Evolutionary conservation across 257 asterid genomes (phyloP), one percentile per base, ranked within the genome.

Genomic region (Lycium barbarum): DNA sequence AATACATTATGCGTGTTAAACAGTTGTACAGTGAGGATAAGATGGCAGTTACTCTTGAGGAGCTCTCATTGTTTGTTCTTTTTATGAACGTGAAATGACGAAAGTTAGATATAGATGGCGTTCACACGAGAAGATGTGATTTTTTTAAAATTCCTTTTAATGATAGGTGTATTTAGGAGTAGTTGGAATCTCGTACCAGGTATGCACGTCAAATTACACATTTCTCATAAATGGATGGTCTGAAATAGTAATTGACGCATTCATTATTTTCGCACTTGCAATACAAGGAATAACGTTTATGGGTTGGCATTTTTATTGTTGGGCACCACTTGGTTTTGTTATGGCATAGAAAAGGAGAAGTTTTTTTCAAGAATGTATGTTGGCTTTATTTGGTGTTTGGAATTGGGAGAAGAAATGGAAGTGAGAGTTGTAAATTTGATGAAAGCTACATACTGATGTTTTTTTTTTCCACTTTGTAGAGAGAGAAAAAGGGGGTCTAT

Each of bases 291-390:
- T 68, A 54, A 11, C 87, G 86, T 62, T 79, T 89, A 35, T 83
- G 86, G 17, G 86, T 86, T 51, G 91, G 86, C 91, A 89, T 88
- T 83, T 84, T 79, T 9, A 26, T 26, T 5, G 9, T 38, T 33
- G 13, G 15, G 53, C 62, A 74, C 82, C 82, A 54, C 76, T 40
- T 40, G 6, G 45, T 40, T 40, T 4, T 40, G 7, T 26, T 26
- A 26, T 73, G 40, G 62, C 36, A 26, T 26, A 72, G 57, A 72
- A 43, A 72, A 43, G 57, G 80, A 5, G 26, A 72, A 45, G 9
- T 8, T 45, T 26, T 26, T 26, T 26, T 26, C 33, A 26, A 54
- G 62, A 55, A 18, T 59, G 22, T 40, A 3, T 59, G 20, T 18
- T 17, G 4, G 11, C 3, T 18, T 59, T 59, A 59, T 18, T 59